Evolutionary conservation across 768 basidiomycete genomes (phyloP), one percentile per base, ranked within the genome.

Genomic region (Kwoniella heveanensis): DNA sequence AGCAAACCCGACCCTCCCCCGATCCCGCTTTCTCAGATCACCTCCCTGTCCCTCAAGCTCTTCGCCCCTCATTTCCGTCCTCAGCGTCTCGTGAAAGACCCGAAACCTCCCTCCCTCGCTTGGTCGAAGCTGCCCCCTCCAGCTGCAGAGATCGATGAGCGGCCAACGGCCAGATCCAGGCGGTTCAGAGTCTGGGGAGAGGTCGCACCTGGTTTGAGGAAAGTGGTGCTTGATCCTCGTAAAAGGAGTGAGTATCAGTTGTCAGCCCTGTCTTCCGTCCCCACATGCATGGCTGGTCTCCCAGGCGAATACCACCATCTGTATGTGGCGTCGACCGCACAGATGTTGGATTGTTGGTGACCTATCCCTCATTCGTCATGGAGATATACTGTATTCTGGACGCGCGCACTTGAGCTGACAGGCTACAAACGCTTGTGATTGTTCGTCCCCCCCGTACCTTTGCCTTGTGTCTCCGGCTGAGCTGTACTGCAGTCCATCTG

Each of bases 221-320:
- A 25, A 37, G 56, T 58, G 1, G 62, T 64, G 2, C 39, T 58
- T 6, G 62, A 64, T 58, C 56, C 29, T 15, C 57, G 47, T 39
- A 64, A 64, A 48, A 51, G 62, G 27, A n/a, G 62, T 64, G 37
- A 64, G 62, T 64, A 4, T 32, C n/a, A n/a, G n/a, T n/a, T n/a
- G n/a, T n/a, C n/a, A n/a, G n/a, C n/a, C n/a, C n/a, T n/a, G n/a
- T n/a, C n/a, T n/a, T n/a, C n/a, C n/a, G n/a, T n/a, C n/a, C n/a
- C n/a, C n/a, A n/a, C n/a, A n/a, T n/a, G n/a, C n/a, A n/a, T n/a
- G n/a, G n/a, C n/a, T n/a, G n/a, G n/a, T n/a, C n/a, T n/a, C n/a
- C n/a, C n/a, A n/a, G n/a, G n/a, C n/a, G n/a, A n/a, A n/a, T n/a
- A n/a, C n/a, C n/a, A n/a, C n/a, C n/a, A n/a, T n/a, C n/a, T n/a